Conservation (phyloP, 2,329 filamentous ascomycete genomes). For the Trichoderma aggressivum region DNA sequence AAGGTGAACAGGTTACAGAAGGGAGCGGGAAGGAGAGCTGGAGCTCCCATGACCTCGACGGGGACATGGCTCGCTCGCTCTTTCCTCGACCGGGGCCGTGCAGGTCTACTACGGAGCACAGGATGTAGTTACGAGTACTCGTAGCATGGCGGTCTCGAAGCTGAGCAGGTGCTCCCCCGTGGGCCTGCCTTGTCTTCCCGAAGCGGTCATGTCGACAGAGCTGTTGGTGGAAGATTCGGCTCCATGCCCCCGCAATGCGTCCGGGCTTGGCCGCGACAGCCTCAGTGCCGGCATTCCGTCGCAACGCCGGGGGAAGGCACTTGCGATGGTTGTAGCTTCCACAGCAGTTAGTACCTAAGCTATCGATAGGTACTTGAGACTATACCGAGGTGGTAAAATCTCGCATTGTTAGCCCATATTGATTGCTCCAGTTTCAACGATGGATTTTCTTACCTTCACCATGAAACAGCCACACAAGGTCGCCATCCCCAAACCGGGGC, state of each 20-base stretch:
- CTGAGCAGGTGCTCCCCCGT: not conserved
- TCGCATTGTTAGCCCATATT: not conserved
- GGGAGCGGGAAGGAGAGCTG: not conserved
- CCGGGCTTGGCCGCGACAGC: not conserved
- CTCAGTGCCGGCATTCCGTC: not conserved
- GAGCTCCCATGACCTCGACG: not conserved
- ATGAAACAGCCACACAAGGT: not conserved
- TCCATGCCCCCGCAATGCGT: not conserved
- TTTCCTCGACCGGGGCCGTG: not conserved
- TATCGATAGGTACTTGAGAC: not conserved
- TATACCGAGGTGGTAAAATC: not conserved
- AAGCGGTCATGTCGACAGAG: not conserved
- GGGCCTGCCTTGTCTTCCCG: not conserved
- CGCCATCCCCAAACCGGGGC: not conserved
- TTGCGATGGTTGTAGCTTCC: not conserved
- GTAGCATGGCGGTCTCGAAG: not conserved
- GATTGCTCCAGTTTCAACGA: not conserved
- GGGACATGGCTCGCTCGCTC: not conserved
- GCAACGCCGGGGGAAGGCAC: not conserved
- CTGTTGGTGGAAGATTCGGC: not conserved
- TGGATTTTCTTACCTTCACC: not conserved
- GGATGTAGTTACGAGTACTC: no score
- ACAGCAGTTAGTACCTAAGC: rapidly evolving
- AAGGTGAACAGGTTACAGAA: not conserved
- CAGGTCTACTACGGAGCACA: no score